These are phyloP conservation scores for Ambrosia trifida DNA, from an alignment of 129 eudicot species.

Conservation along the genomic window DNA sequence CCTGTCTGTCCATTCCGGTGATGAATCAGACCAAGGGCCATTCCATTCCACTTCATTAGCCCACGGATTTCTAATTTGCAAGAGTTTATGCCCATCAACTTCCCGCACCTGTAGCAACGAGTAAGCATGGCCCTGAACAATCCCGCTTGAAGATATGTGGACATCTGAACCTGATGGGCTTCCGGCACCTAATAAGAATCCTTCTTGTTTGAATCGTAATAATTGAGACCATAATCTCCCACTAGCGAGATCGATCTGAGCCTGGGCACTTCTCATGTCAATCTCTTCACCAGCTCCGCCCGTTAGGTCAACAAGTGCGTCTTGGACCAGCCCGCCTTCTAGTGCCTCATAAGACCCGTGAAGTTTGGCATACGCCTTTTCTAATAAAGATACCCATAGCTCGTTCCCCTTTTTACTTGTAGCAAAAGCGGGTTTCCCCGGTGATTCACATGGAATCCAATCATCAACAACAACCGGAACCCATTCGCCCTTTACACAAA, in stretches of 20 bases:
- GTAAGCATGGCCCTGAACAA: slow-evolving; percentile 99
- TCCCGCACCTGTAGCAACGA: slow-evolving; percentile 93
- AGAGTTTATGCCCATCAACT: slow-evolving; percentile 88
- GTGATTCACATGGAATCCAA: slow-evolving; percentile 98
- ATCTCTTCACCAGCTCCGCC: slow-evolving; percentile 99
- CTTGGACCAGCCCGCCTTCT: slow-evolving; percentile 99
- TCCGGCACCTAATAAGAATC: slow-evolving; percentile 95
- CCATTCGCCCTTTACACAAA: slow-evolving; percentile 82
- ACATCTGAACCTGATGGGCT: slow-evolving; percentile 99
- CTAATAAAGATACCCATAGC: slow-evolving; percentile 88
- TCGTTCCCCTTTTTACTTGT: slow-evolving; percentile 92
- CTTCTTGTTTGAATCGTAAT: slow-evolving; percentile 93
- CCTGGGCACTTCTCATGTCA: slow-evolving; percentile 97
- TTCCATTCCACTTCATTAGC: slow-evolving; percentile 99
- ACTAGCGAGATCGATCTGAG: slow-evolving; percentile 97
- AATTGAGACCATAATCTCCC: slow-evolving; percentile 96
- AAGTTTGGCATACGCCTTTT: slow-evolving; percentile 94
- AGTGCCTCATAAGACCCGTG: slow-evolving; percentile 99
- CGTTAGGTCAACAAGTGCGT: slow-evolving; percentile 96
- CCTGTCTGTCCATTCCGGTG: slow-evolving; percentile 96
- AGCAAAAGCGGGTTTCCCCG: slow-evolving; percentile 96
- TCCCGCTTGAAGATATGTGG: slow-evolving; percentile 91
- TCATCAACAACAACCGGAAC: slow-evolving; percentile 97
- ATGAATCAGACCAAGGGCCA: slow-evolving; percentile 97
- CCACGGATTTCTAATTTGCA: slow-evolving; percentile 98